Evolutionary conservation across 2,329 filamentous ascomycete genomes (phyloP), one percentile per base, ranked within the genome.

Genomic region (Pestalotiopsis sp.): DNA sequence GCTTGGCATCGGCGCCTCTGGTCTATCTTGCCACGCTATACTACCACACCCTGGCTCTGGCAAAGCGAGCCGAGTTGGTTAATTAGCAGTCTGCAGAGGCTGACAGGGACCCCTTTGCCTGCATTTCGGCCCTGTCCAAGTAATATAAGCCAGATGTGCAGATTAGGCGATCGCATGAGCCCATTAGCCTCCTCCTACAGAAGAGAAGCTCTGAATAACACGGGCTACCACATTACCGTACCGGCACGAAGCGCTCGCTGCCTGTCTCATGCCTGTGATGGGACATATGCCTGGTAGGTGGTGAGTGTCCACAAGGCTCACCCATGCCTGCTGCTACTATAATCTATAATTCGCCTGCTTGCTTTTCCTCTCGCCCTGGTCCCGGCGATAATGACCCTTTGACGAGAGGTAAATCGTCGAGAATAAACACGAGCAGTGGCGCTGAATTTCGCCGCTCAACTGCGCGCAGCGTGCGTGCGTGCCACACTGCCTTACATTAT

Each of bases 381-480:
- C 23, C 57, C 23, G 57, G 57, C 25, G 27, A 13, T 59, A 27
- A 36, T 59, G 14, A 13, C 23, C n/a, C 57, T 27, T 59, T 23
- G 57, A 23, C 57, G 9, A 27, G 14, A 20, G 14, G 45, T 17
- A 23, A 23, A 38, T 31, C 36, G n/a, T 38, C n/a, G 25, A 62
- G 25, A 36, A 36, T 36, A 62, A 62, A 62, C 17, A 62, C 31
- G 59, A 62, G 36, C 36, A 20, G 59, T 62, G 59, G 59, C 59
- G 59, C 17, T 40, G 59, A 62, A 36, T 36, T 13, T 59, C 57
- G 57, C 27, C 57, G 57, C 23, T 59, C 57, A 23, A 4, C 27
- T 59, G 57, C 27, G 20, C 56, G 23, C 57, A 13, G 14, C 45
- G 45, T 52, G 45, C 20, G 45, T 52, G 20, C 31, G 31, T 36